Evolutionary conservation across 352 stramenopile genomes (phyloP).

Genomic region (Phytophthora lateralis): DNA sequence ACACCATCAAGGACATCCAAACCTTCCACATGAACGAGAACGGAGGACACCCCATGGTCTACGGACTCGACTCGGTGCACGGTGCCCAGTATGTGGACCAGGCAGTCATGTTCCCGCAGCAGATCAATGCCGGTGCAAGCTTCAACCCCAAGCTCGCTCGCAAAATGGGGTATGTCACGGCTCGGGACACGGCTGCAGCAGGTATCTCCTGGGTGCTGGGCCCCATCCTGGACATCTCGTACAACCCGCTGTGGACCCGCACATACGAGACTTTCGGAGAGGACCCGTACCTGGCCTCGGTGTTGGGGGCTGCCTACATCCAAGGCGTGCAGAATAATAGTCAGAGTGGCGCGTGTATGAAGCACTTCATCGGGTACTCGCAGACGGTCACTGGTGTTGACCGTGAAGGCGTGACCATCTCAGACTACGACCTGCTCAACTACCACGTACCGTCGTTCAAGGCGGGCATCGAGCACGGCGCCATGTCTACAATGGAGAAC

Average conservation of each 20-base stretch:
- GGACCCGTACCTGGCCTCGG: slow-evolving; percentile 73
- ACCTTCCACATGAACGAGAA: slow-evolving; percentile 66
- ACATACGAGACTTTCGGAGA: slow-evolving; percentile 94
- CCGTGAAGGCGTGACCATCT: slow-evolving; percentile 69
- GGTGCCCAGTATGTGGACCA: slow-evolving; percentile 85
- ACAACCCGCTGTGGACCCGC: slow-evolving; percentile 84
- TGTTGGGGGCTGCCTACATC: slow-evolving; percentile 73
- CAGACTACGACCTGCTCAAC: slow-evolving; percentile 74
- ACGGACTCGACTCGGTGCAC: slow-evolving; percentile 89
- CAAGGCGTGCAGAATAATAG: slow-evolving; percentile 76
- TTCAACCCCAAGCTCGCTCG: slow-evolving; percentile 80
- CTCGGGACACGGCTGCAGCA: slow-evolving; percentile 78
- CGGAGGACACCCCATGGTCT: slow-evolving; percentile 68
- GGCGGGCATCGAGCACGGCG: slow-evolving; percentile 68
- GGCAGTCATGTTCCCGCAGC: slow-evolving; percentile 85
- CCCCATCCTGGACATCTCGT: slow-evolving; percentile 82
- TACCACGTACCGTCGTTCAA: slow-evolving; percentile 81
- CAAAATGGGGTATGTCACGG: slow-evolving; percentile 70
- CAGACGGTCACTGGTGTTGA: slow-evolving; percentile 76
- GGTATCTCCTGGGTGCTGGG: slow-evolving; percentile 89
- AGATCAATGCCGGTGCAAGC: slow-evolving; percentile 86
- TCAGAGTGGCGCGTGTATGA: slow-evolving; percentile 78
- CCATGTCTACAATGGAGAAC: slow-evolving; percentile 90
- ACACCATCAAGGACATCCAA: slow-evolving; percentile 72
- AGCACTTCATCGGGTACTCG: slow-evolving; percentile 87